Conservation (phyloP, 2,329 filamentous ascomycete species). For the Ophiobolus disseminans region DNA sequence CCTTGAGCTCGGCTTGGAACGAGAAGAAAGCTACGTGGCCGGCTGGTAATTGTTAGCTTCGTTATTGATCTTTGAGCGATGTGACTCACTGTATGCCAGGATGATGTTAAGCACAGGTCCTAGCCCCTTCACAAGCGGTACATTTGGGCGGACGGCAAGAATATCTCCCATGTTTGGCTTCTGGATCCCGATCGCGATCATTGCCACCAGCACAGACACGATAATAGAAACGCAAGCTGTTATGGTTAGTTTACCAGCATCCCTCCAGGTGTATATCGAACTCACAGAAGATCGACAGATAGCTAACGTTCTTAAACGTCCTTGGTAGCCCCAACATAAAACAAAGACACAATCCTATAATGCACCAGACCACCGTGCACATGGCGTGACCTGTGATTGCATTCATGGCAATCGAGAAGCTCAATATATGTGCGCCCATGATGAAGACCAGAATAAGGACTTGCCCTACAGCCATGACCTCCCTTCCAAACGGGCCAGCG, state of each 20-base stretch:
- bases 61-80: background rate
- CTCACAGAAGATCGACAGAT: slow-evolving; percentile 66
- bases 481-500: slow-evolving; percentile 65
- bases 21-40: slow-evolving; percentile 74
- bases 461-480: slow-evolving; percentile 68
- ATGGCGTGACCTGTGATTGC: slow-evolving; percentile 66
- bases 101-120: slow-evolving; percentile 65
- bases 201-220: slow-evolving; percentile 69
- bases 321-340: slow-evolving; percentile 66
- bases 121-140: slow-evolving; percentile 34
- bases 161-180: slow-evolving; percentile 49
- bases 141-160: slow-evolving; percentile 27
- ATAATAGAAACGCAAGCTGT: slow-evolving; percentile 69
- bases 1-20: slow-evolving; percentile 69
- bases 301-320: slow-evolving; percentile 68
- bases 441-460: slow-evolving; percentile 71
- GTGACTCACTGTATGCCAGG: slow-evolving; percentile 66
- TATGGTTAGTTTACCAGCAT: slow-evolving; percentile 19
- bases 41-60: slow-evolving; percentile 27
- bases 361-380: slow-evolving; percentile 69
- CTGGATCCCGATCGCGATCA: slow-evolving; percentile 68
- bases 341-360: slow-evolving; percentile 66
- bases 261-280: background rate
- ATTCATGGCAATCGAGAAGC: slow-evolving; percentile 73
- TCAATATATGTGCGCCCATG: slow-evolving; percentile 74